Percentiles rank a stretch among this genome's conserved stretches.
These are phyloP conservation scores for Penicillium sp. DNA, from an alignment of 2,329 filamentous ascomycete species.

Conservation along the genomic window DNA sequence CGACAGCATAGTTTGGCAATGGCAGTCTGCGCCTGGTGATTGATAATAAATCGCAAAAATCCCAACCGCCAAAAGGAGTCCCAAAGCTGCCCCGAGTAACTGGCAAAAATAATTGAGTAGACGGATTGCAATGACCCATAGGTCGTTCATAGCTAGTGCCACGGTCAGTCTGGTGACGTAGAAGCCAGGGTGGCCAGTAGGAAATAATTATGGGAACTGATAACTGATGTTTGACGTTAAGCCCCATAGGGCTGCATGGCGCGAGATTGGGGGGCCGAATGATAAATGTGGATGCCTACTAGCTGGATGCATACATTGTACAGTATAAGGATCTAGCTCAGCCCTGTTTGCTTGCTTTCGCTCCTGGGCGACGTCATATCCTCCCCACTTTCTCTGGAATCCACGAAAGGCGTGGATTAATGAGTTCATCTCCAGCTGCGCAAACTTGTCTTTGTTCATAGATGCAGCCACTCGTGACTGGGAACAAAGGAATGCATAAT, in stretches of 20 bases:
- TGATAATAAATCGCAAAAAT: slow-evolving; percentile 5
- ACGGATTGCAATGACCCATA: not conserved
- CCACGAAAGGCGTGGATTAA: too few species aligned
- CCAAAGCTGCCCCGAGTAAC: not conserved
- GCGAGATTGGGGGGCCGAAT: not conserved
- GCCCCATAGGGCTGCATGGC: not conserved
- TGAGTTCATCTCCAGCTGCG: too few species aligned
- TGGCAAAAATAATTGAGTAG: not conserved
- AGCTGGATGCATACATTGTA: too few species aligned
- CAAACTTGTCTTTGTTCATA: too few species aligned
- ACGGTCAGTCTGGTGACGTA: too few species aligned
- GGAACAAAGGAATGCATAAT: too few species aligned
- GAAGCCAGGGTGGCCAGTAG: not conserved
- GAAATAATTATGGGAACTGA: not conserved
- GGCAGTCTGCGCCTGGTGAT: slow-evolving; percentile 16
- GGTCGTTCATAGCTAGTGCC: not conserved
- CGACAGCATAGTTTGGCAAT: slow-evolving; percentile 37
- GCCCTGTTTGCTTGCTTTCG: too few species aligned
- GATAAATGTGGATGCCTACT: not conserved
- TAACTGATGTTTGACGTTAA: not conserved
- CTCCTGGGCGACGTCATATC: too few species aligned
- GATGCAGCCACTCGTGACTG: too few species aligned
- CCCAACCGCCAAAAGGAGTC: not conserved
- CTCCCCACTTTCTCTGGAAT: too few species aligned
- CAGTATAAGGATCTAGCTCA: too few species aligned